Percentiles rank a stretch among this genome's conserved stretches.
Conservation (phyloP, 495 filamentous ascomycete species). For the Aspergillus cavernicola region DNA sequence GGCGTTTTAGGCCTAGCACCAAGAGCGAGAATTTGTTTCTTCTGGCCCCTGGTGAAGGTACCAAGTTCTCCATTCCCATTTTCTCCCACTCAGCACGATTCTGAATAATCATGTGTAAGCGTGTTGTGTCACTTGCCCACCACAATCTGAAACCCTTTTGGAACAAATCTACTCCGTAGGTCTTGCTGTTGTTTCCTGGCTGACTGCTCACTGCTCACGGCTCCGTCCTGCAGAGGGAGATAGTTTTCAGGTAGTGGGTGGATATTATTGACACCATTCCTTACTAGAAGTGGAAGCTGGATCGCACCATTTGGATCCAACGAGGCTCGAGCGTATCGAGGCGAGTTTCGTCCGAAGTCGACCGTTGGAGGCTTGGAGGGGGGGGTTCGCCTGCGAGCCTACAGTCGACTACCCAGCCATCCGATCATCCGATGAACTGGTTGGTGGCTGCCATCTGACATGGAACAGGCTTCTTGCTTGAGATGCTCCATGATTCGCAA, state of each 20-base stretch:
- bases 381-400: background rate
- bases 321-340: background rate
- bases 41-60: too few relatives aligned
- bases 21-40: too few relatives aligned
- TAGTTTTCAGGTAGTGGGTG: constrained; percentile 4
- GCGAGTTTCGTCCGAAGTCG: background rate
- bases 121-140: constrained; percentile 1
- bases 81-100: too few relatives aligned
- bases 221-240: background rate
- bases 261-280: constrained; percentile 8
- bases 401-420: too few relatives aligned
- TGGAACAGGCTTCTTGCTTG: background rate
- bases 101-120: background rate
- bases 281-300: background rate
- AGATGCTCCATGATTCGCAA: background rate
- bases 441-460: background rate
- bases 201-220: constrained; percentile 5
- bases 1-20: too few relatives aligned
- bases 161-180: background rate
- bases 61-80: too few relatives aligned
- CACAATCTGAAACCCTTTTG: constrained; percentile 7
- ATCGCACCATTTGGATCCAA: background rate
- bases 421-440: constrained; percentile 8
- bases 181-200: background rate
- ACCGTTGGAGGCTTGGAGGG: background rate